Base-by-base conservation (phyloP, 192 early-diverging fungal species). In the Ramicandelaber brevisporus region DNA sequence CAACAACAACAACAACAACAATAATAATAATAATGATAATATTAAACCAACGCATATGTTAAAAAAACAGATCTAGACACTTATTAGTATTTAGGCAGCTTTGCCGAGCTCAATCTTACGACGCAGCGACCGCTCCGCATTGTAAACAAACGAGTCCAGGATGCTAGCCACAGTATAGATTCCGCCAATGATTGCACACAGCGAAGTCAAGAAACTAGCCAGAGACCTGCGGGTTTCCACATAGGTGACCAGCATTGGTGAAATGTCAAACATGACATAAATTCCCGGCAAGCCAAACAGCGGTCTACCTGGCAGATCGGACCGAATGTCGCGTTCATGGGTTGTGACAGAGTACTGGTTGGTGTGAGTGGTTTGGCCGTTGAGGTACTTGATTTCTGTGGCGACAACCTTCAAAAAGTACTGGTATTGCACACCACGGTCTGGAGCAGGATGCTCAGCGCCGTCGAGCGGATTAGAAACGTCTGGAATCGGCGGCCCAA, bases 271-370 rank as follows among this genome's bases (percentile, higher is more conserved):
- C 41, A 80, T 74, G 48, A 96, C 78, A 38, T 82, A 87, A 17
- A 96, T 64, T 17, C 88, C 88, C 50, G 61, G 40, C 28, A 25
- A 39, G 2, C 43, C 18, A 14, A 17, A 26, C 20, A 18, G 26
- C 6, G 14, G 22, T 13, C 5, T 18, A 17, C 27, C 32, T 7
- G 21, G 16, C 2, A 26, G 27, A 5, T 17, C 21, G n/a, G 23
- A 16, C 16, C 29, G 27, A 25, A 41, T 43, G 28, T 25, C 70
- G 50, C 80, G 70, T 49, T 89, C 78, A n/a, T n/a, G n/a, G n/a
- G n/a, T n/a, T 1, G 86, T 97, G 5, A 74, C 78, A 13, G 88
- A 82, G 43, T 81, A 93, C 50, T 97, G 86, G 50, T 97, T 97
- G 3, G 87, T 86, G 38, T 55, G 57, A 10, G 81, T 48, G n/a